Base-by-base conservation (phyloP, 768 basidiomycete genomes). In the Pleurotus platypus region DNA sequence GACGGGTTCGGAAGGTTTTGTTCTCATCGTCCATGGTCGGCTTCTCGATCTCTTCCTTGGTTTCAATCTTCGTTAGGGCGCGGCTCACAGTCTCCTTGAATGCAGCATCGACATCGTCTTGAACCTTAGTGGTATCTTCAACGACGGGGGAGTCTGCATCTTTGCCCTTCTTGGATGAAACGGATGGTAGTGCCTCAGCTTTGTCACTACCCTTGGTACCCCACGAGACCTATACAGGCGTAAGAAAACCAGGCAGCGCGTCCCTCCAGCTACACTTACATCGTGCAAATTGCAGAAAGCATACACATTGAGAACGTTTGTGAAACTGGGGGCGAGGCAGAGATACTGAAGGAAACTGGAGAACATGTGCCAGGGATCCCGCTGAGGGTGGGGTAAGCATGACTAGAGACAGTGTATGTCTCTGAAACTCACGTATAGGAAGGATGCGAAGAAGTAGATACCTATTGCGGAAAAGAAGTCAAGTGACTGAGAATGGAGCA, bases 331-430 rank as follows among this genome's bases (percentile, higher is more conserved):
- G 9, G 96, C 96, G 57, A 98, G 71, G 65, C 86, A 87, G 49
- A 96, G 75, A 68, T 95, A 96, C 68, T 95, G 95, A 63, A 88
- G 75, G 80, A 97, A 94, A 63, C 92, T 94, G 22, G 92, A 91
- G 72, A 95, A 87, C 86, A 98, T 89, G 72, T 98, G 95, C 95
- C 95, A 98, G 4, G 95, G 95, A 72, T 98, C 95, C 60, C 92
- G 86, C 90, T 94, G 59, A 9, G 58, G 39, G 22, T 30, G 18
- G 20, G 11, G 50, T 57, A 3, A 38, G 7, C 22, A 54, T 24
- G 7, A 38, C 5, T 5, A 24, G 15, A 53, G 12, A 16, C 8
- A 8, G 16, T 22, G 39, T 27, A 57, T 4, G 40, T 27, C 45
- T 4, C 18, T 2, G 20, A 51, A 3, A 77, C 90, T 75, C 60